Evolutionary conservation across 140 eudicot genomes (phyloP).

Genomic region (Cichorium intybus): DNA sequence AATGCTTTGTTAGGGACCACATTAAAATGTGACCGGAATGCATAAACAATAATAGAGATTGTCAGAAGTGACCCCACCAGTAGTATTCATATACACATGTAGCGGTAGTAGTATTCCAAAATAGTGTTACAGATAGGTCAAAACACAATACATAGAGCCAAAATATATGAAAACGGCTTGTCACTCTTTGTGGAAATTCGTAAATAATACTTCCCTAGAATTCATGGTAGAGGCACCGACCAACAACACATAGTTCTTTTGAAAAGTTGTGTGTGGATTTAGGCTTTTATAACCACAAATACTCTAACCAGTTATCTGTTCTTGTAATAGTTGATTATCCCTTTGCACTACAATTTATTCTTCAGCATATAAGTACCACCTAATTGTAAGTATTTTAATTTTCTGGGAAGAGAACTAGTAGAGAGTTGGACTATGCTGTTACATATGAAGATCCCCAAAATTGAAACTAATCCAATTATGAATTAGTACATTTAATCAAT

Average conservation of each 20-base stretch:
- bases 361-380: neutral
- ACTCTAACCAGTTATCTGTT: neutral
- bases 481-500: neutral
- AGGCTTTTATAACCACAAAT: slow-evolving; percentile 11
- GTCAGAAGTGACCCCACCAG: slow-evolving; percentile 18
- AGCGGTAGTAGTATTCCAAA: slow-evolving; percentile 7
- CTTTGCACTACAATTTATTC: neutral
- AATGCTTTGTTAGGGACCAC: slow-evolving; percentile 18
- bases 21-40: neutral
- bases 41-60: slow-evolving; percentile 23
- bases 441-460: slow-evolving; percentile 2
- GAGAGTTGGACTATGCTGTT: neutral
- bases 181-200: slow-evolving; percentile 8
- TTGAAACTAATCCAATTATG: neutral
- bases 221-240: slow-evolving; percentile 18
- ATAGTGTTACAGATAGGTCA: neutral
- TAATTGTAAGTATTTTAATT: slow-evolving; percentile 1
- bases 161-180: neutral
- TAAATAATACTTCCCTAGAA: slow-evolving; percentile 8
- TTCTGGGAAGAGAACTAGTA: neutral
- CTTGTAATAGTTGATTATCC: neutral
- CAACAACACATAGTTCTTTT: neutral
- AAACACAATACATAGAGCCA: neutral
- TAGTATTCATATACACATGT: neutral
- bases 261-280: slow-evolving; percentile 5